Percentiles rank a stretch among this genome's conserved stretches.
Evolutionary conservation across 1,139 yeast species (phyloP).

Genomic region (Casaregolazyma suthepensis): DNA sequence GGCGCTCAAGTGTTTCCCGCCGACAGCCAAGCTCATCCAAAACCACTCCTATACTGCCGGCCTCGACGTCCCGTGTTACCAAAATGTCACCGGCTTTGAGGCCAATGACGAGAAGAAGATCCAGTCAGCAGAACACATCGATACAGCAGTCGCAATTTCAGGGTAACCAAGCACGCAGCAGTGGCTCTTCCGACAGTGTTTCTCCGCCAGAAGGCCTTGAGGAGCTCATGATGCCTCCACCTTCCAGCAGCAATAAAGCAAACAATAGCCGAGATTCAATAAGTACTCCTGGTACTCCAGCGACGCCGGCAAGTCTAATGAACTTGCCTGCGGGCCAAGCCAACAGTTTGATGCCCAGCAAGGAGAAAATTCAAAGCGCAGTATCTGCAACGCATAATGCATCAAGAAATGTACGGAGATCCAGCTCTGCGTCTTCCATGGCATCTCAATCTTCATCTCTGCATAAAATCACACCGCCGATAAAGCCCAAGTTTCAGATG

Average conservation of each 20-base stretch:
- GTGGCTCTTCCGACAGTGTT: conserved; percentile 20
- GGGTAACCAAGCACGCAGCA: conserved; percentile 3
- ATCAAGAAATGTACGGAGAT: conserved; percentile 9
- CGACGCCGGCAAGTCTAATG: conserved; percentile 37
- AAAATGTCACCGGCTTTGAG: conserved; percentile 22
- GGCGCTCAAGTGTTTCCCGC: conserved; percentile 8
- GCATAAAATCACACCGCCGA: conserved; percentile 18
- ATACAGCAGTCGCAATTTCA: conserved; percentile 4
- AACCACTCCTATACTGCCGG: conserved; percentile 14
- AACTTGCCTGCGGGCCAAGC: conserved; percentile 27
- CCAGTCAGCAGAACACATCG: conserved; percentile 7
- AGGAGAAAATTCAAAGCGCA: conserved; percentile 24
- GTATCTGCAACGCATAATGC: conserved; percentile 23
- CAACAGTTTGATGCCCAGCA: conserved; percentile 15
- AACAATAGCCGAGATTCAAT: conserved; percentile 9
- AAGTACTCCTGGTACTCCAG: conserved; percentile 18
- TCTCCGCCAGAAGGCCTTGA: conserved; percentile 24
- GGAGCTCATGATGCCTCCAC: conserved; percentile 27
- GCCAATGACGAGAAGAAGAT: conserved; percentile 16
- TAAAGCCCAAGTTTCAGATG: conserved; percentile 20
- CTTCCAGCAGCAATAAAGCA: conserved; percentile 16
- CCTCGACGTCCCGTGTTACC: conserved; percentile 17
- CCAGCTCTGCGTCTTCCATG: conserved; percentile 7
- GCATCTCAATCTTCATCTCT: conserved; percentile 12
- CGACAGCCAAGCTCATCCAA: conserved; percentile 7